Percentiles rank a stretch among this genome's conserved stretches.
These are phyloP conservation scores for Juncus effusus DNA, from an alignment of 176 grass and related monocot genomes.

Conservation along the genomic window DNA sequence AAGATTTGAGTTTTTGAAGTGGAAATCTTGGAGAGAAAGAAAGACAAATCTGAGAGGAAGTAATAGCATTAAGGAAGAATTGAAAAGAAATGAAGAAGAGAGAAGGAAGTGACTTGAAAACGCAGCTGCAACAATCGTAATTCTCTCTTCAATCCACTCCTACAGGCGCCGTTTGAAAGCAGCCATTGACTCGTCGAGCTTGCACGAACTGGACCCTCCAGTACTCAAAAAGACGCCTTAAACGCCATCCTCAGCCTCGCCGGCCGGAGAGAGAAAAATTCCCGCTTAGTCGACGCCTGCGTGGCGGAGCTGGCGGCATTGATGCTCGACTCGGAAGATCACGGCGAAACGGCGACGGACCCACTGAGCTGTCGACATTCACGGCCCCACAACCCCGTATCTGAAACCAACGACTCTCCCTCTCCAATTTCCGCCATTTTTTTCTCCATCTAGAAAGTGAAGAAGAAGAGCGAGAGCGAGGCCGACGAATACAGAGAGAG, in stretches of 20 bases:
- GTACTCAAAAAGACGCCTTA: slow-evolving; percentile 73
- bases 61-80: too few species aligned
- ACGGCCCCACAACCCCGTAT: too few species aligned
- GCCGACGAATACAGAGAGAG: too few species aligned
- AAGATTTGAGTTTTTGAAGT: too few species aligned
- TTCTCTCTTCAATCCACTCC: slow-evolving; percentile 56
- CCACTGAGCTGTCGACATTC: too few species aligned
- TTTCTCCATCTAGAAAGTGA: too few species aligned
- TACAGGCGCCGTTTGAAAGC: slow-evolving; percentile 72
- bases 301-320: slow-evolving; percentile 48
- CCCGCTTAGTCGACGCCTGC: slow-evolving; percentile 55
- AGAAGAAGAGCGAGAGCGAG: slow-evolving; percentile 76
- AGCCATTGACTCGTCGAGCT: slow-evolving; percentile 38
- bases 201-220: slow-evolving; percentile 39
- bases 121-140: slow-evolving; percentile 33
- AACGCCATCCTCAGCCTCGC: slow-evolving; percentile 68
- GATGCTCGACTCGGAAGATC: slow-evolving; percentile 44
- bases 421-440: slow-evolving; percentile 57
- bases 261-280: slow-evolving; percentile 75
- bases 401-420: too few species aligned
- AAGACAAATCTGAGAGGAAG: too few species aligned
- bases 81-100: too few species aligned
- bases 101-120: too few species aligned
- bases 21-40: too few species aligned
- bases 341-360: slow-evolving; percentile 46